Base-by-base conservation (phyloP, 1,139 yeast species). In the Eremothecium coryli region DNA sequence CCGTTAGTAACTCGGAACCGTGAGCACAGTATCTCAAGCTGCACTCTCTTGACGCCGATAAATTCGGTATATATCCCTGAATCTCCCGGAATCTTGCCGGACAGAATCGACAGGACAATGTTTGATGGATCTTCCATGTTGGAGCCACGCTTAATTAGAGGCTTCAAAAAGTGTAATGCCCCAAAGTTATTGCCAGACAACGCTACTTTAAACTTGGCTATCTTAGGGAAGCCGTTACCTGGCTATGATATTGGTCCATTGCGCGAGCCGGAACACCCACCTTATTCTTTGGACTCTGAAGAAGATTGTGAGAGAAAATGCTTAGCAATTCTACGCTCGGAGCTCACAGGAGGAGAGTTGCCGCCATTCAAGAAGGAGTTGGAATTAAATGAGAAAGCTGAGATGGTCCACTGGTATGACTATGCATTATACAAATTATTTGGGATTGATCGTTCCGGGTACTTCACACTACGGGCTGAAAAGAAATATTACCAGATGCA, bases 391-490 rank as follows among this genome's bases (percentile, higher is more conserved):
- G 54, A 53, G 32, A 31, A 40, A 26, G 29, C 35, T 4, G 25
- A 35, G 9, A 15, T 32, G 13, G 28, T 45, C 2, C 35, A 37
- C 7, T 33, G 32, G 23, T 32, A 37, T 18, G 54, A 54, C 35
- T 43, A 45, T 32, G 11, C 49, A 5, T 24, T 48, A 17, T 47
- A 49, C 40, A 46, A 44, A 29, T n/a, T 48, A 4, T 46, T 51
- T 21, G 54, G 54, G 5, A 36, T 39, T 9, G 59, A 52, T 36
- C 39, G 42, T 15, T 29, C 35, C 5, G 55, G 56, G 2, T 54
- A 37, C 35, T 55, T 49, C 38, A 36, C 43, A 24, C 31, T 53
- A 14, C 36, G 38, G 23, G 42, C 44, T 8, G 46, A 43, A 29
- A 39, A 52, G 12, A 38, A 43, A 7, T 28, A 32, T n/a, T 52